Base-by-base conservation (phyloP, 768 basidiomycete species). In the Boletus rufocinnamomeus region DNA sequence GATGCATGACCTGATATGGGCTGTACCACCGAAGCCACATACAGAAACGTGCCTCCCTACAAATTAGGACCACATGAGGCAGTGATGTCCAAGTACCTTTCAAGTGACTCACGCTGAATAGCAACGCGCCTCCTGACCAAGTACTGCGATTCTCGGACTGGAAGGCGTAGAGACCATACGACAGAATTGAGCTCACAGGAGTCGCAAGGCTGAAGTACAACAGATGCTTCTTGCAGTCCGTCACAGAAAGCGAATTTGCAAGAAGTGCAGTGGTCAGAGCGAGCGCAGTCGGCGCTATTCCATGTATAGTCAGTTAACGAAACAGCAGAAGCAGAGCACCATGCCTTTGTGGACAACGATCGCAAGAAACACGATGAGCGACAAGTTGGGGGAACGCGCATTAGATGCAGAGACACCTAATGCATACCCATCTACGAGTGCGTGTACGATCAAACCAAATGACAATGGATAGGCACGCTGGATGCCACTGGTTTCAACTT, bases 41-140 rank as follows among this genome's bases (percentile, higher is more conserved):
- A 97, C 40, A 98, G 79, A 75, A 97, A 97, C 4, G 93, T 94
- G 10, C 95, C 95, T 46, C 92, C 95, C 92, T 95, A 55, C 35
- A 44, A 25, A 37, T 43, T 9, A 34, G 44, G 34, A 9, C 32
- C 8, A 27, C 52, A 49, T 61, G 32, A 68, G 44, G 32, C 17
- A 46, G 35, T 23, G 10, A 40, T 49, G 28, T 44, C 28, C 21
- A 32, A 37, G 23, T 25, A 25, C 13, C 40, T 23, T 30, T 37
- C 10, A 9, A 54, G 55, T 17, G 23, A 76, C 87, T 67, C 65
- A 95, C 95, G 16, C 94, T 96, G 65, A 96, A 80, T 8, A 98
- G 78, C 37, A 98, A 79, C 0, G 91, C 88, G 11, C 86, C 73
- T 9, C 92, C 95, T 1, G 89, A 86, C 82, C 86, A 87, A 50